Evolutionary conservation across 2,329 filamentous ascomycete genomes (phyloP), one percentile per base, ranked within the genome.

Genomic region (Huntiella decipiens): DNA sequence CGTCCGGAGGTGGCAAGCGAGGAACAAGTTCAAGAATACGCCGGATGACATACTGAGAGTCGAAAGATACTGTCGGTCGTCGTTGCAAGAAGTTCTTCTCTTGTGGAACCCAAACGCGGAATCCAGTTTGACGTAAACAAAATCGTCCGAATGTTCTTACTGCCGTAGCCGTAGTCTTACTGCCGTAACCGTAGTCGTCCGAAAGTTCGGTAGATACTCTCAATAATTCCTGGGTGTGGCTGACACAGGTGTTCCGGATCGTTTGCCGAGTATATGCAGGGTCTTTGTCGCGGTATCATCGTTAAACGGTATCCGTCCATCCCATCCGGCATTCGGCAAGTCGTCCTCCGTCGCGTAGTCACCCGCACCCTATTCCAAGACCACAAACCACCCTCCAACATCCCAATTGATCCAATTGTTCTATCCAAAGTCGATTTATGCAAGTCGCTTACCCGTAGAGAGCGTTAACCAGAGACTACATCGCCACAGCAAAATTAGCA

Each of bases 401-500:
- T 22, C 3, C 7, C 15, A 12, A 31, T 41, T 28, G 12, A 41
- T 13, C 34, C 13, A 28, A 15, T 28, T 10, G 13, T 10, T 12
- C 15, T 22, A 8, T 44, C 13, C 38, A 12, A 11, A 13, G 37
- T 39, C 32, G 8, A 16, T 35, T n/a, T 28, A 7, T 13, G 16
- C 8, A 11, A 36, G 5, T 33, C 35, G 6, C 69, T 64, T 70
- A 68, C 72, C 73, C 72, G 70, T 76, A 76, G 60, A 84, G 56
- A 58, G 65, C 56, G 60, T 56, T 58, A 60, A 62, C 60, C 58
- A 56, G 50, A 52, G 60, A 57, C 62, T 66, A 56, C 34, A 28
- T 42, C 35, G 34, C 42, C 8, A 15, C 10, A n/a, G 34, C 13
- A 15, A 34, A 13, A 32, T 13, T 13, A 32, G 10, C 33, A 13